These are phyloP conservation scores for Aschersonia sp. DNA, from an alignment of 2,329 filamentous ascomycete genomes.

Conservation along the genomic window DNA sequence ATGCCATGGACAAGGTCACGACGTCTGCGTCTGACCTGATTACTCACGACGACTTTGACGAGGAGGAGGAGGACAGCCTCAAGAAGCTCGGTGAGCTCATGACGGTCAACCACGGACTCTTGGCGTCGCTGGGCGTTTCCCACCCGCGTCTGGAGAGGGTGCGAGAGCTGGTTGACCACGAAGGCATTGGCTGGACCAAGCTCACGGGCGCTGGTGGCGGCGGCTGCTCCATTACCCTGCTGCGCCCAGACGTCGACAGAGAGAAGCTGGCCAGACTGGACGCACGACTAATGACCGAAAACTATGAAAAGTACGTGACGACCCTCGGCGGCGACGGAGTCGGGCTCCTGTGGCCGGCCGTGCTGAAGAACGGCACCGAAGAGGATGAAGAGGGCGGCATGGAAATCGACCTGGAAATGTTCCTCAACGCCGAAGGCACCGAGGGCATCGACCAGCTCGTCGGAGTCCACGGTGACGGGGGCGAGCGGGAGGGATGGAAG, in stretches of 20 bases:
- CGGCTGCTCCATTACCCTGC: constrained; percentile 84
- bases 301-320: constrained; percentile 75
- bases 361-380: constrained; percentile 70
- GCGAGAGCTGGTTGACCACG: constrained; percentile 77
- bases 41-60: constrained; percentile 50
- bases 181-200: constrained; percentile 92
- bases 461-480: constrained; percentile 54
- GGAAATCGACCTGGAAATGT: constrained; percentile 77
- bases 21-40: constrained; percentile 39
- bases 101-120: constrained; percentile 81
- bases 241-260: constrained; percentile 49
- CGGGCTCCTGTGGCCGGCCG: constrained; percentile 84
- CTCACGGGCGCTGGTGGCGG: constrained; percentile 91
- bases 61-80: constrained; percentile 46
- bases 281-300: constrained; percentile 48
- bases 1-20: constrained; percentile 68
- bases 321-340: constrained; percentile 88
- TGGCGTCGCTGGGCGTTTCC: constrained; percentile 85
- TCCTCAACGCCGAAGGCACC: constrained; percentile 70
- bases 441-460: constrained; percentile 80
- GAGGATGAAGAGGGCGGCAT: constrained; percentile 69
- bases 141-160: constrained; percentile 87
- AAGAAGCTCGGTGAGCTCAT: constrained; percentile 73
- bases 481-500: constrained; percentile 69
- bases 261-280: constrained; percentile 50